These are phyloP conservation scores for Xylaria curta DNA, from an alignment of 495 filamentous ascomycete genomes.

Conservation along the genomic window DNA sequence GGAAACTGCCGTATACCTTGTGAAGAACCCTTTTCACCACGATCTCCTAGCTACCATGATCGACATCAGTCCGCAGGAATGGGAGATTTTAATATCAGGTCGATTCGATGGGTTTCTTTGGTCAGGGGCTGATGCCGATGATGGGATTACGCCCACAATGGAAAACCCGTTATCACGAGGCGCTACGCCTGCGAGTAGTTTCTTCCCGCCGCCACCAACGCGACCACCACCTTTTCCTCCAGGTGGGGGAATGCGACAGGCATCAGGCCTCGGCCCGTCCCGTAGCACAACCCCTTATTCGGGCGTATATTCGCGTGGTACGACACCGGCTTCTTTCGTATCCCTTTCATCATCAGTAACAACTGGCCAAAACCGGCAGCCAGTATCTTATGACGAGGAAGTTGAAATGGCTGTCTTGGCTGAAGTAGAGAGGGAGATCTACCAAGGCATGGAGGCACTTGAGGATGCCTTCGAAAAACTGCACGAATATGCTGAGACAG, in stretches of 20 bases:
- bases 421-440: slow-evolving; percentile 93
- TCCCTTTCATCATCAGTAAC: slow-evolving; percentile 48
- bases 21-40: slow-evolving; percentile 82
- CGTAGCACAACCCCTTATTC: slow-evolving; percentile 46
- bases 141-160: slow-evolving; percentile 44
- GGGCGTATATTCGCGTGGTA: slow-evolving; percentile 40
- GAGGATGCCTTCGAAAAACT: slow-evolving; percentile 95
- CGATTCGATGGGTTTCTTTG: slow-evolving; percentile 97
- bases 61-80: slow-evolving; percentile 84
- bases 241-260: slow-evolving; percentile 32
- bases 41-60: slow-evolving; percentile 86
- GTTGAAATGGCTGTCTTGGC: slow-evolving; percentile 88
- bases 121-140: slow-evolving; percentile 80
- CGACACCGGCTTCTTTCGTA: slow-evolving; percentile 52
- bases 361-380: slow-evolving; percentile 45
- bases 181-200: slow-evolving; percentile 57
- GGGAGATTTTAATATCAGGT: slow-evolving; percentile 95
- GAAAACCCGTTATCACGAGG: slow-evolving; percentile 60
- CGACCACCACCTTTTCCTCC: slow-evolving; percentile 42
- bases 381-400: slow-evolving; percentile 90
- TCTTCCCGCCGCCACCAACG: slow-evolving; percentile 47
- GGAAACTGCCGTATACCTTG: slow-evolving; percentile 85
- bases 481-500: slow-evolving; percentile 80
- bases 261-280: slow-evolving; percentile 41
- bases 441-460: slow-evolving; percentile 88